These are phyloP conservation scores for Schoenoplectus tabernaemontani DNA, from an alignment of 202 grass and related monocot species.

Conservation along the genomic window DNA sequence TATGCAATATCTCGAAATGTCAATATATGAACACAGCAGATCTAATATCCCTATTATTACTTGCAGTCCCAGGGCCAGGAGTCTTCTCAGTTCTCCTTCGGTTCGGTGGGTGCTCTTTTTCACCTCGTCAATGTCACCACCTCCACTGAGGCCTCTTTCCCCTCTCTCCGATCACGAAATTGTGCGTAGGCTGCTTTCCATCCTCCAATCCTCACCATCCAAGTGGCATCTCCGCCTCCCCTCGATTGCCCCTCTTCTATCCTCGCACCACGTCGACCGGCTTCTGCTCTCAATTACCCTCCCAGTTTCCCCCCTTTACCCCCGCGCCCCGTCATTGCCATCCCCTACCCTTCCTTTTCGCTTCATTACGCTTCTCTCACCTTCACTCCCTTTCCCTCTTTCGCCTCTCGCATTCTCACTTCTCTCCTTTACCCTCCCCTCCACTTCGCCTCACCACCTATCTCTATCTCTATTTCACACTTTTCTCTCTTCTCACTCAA, in stretches of 20 bases:
- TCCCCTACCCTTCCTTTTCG: conserved; percentile 37
- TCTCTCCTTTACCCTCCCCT: conserved; percentile 33
- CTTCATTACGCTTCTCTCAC: conserved; percentile 32
- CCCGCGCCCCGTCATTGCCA: conserved; percentile 24
- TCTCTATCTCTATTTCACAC: conserved; percentile 32
- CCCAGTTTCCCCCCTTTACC: no score
- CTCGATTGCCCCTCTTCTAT: no score
- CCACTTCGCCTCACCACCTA: conserved; percentile 24
- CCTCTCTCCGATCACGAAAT: conserved; percentile 34
- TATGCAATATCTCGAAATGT: no score
- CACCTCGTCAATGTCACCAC: neutral
- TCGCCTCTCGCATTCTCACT: conserved; percentile 40
- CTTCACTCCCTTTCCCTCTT: conserved; percentile 47
- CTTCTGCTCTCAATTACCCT: no score
- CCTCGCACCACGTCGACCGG: no score
- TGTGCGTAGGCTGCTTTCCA: conserved; percentile 26
- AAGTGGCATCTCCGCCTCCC: conserved; percentile 33
- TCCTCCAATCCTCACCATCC: conserved; percentile 34
- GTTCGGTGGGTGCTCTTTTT: no score
- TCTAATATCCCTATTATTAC: no score
- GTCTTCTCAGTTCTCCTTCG: no score
- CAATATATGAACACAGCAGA: no score
- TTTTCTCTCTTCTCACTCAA: conserved; percentile 26
- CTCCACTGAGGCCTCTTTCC: no score
- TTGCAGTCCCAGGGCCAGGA: no score